Conservation (phyloP, 179 eudicot genomes). For the Amaranthus tricolor region DNA sequence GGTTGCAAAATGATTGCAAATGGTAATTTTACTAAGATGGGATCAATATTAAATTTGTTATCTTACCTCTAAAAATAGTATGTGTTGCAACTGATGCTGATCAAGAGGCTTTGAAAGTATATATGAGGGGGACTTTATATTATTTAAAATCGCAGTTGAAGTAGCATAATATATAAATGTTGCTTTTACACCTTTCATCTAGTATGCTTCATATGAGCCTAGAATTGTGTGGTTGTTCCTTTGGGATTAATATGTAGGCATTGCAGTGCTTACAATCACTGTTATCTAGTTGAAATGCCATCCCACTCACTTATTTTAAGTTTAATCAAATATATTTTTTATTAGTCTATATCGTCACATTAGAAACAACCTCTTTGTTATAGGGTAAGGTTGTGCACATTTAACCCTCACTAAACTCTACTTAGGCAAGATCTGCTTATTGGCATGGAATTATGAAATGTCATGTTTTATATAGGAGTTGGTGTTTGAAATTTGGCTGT, state of each 20-base stretch:
- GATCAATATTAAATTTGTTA: background rate
- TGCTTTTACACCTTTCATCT: background rate
- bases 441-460: no score
- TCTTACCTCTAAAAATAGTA: background rate
- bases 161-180: background rate
- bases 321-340: background rate
- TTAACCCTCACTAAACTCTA: no score
- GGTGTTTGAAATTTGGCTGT: no score
- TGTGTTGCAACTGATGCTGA: background rate
- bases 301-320: background rate
- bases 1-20: constrained; percentile 6
- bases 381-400: no score
- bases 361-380: no score
- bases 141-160: background rate
- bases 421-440: no score
- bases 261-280: background rate
- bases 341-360: no score
- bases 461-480: no score
- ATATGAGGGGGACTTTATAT: background rate
- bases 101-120: background rate
- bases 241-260: constrained; percentile 1
- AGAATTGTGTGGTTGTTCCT: background rate
- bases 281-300: background rate
- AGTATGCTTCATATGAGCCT: background rate
- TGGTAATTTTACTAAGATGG: background rate